These are phyloP conservation scores for Fonsecaea multimorphosa DNA, from an alignment of 2,329 filamentous ascomycete genomes.

Conservation along the genomic window DNA sequence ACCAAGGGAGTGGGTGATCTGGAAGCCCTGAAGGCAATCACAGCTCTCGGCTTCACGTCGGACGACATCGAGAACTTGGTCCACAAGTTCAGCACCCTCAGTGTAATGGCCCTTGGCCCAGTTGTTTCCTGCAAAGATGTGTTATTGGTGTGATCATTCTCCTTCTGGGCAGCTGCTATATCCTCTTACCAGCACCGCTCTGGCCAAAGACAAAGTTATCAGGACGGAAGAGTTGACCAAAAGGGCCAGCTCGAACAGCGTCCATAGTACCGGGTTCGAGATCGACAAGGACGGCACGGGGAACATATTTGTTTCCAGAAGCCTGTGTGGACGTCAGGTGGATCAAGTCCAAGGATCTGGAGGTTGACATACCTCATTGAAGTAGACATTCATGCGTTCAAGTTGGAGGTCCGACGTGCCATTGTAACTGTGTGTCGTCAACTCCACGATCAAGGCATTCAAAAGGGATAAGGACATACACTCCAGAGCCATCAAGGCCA, in stretches of 20 bases:
- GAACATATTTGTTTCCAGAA: slow-evolving; percentile 98
- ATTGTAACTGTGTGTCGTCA: slow-evolving; percentile 72
- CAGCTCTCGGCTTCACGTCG: slow-evolving; percentile 98
- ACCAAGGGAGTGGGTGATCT: slow-evolving; percentile 99
- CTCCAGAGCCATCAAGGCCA: slow-evolving; percentile 94
- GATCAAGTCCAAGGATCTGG: background rate
- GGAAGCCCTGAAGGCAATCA: slow-evolving; percentile 99
- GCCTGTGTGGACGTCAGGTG: slow-evolving; percentile 62
- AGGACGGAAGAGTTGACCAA: slow-evolving; percentile 98
- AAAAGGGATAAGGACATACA: slow-evolving; percentile 66
- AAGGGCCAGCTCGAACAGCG: slow-evolving; percentile 95
- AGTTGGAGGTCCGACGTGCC: slow-evolving; percentile 98
- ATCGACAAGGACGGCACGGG: slow-evolving; percentile 98
- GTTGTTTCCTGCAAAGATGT: slow-evolving; percentile 71
- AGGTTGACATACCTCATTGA: slow-evolving; percentile 74
- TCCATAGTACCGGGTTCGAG: slow-evolving; percentile 99
- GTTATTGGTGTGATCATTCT: slow-evolving; percentile 26
- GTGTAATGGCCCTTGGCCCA: slow-evolving; percentile 99
- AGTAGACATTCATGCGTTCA: slow-evolving; percentile 99
- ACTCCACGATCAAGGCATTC: background rate
- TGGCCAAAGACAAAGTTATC: slow-evolving; percentile 99
- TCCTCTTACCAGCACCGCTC: slow-evolving; percentile 79
- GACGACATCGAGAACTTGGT: slow-evolving; percentile 97
- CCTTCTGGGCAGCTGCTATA: background rate
- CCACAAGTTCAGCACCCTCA: slow-evolving; percentile 97